phyloP scores from a whole-genome alignment of 495 filamentous ascomycete genomes.

The Lasiosphaeris hirsuta region DNA sequence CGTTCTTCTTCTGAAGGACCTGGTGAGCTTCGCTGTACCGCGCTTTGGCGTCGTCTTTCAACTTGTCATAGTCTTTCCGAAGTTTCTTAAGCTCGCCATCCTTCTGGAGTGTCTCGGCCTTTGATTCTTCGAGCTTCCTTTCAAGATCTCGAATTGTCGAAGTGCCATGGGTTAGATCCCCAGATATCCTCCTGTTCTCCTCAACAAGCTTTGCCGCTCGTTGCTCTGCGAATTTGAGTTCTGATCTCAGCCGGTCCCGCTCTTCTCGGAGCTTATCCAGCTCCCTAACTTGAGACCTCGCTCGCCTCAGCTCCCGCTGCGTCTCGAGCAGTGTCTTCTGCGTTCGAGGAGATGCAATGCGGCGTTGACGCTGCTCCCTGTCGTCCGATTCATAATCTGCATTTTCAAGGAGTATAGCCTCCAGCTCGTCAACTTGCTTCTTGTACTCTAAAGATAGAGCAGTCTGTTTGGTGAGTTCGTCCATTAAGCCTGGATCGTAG shows the following conservation, averaged over 20 bases:
- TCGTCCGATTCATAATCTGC: conserved; percentile 38
- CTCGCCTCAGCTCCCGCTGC: conserved; percentile 45
- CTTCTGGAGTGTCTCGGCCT: conserved; percentile 41
- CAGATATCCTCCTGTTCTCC: conserved; percentile 45
- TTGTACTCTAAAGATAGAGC: conserved; percentile 66
- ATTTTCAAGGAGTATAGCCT: conserved; percentile 41
- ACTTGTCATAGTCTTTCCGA: conserved; percentile 48
- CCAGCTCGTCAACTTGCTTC: conserved; percentile 60
- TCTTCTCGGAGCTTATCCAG: conserved; percentile 49
- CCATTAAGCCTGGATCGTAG: conserved; percentile 49
- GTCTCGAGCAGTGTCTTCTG: conserved; percentile 44
- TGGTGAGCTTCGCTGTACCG: conserved; percentile 51
- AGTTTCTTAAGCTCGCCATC: conserved; percentile 53
- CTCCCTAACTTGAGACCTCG: conserved; percentile 49
- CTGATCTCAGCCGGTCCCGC: conserved; percentile 41
- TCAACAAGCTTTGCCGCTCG: conserved; percentile 38
- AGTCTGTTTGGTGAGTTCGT: conserved; percentile 63
- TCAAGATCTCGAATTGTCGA: conserved; percentile 43
- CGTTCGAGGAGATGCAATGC: conserved; percentile 41
- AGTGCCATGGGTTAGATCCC: conserved; percentile 35
- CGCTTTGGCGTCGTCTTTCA: conserved; percentile 59
- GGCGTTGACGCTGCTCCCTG: conserved; percentile 25
- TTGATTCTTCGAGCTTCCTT: conserved; percentile 37
- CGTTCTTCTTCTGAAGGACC: conserved; percentile 62
- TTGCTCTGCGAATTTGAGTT: conserved; percentile 46